These are phyloP conservation scores for Naganishia kalamii DNA, from an alignment of 768 basidiomycete genomes.

Conservation along the genomic window DNA sequence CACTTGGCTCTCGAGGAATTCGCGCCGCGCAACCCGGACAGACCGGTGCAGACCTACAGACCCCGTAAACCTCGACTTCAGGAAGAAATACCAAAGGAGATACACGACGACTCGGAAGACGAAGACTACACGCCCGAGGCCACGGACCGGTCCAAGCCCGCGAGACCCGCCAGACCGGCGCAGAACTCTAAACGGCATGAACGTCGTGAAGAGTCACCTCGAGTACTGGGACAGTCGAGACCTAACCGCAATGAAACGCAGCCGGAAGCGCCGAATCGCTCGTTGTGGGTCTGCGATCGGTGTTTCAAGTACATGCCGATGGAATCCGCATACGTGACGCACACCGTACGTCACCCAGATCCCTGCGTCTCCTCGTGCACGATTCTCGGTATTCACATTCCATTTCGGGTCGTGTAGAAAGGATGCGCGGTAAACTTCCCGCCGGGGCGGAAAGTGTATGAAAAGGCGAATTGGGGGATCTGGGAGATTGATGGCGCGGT, in stretches of 20 bases:
- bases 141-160: background rate
- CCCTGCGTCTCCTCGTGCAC: background rate
- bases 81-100: background rate
- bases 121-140: background rate
- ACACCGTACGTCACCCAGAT: conserved; percentile 52
- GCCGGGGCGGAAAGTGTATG: conserved; percentile 84
- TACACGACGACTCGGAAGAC: background rate
- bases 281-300: conserved; percentile 76
- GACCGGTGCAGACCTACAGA: too few species aligned
- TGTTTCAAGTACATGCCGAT: conserved; percentile 97
- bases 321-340: conserved; percentile 59
- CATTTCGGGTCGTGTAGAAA: conserved; percentile 50
- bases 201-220: background rate
- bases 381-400: background rate
- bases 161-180: background rate
- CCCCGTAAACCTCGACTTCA: too few species aligned
- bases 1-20: too few species aligned
- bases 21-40: too few species aligned
- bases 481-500: conserved; percentile 91
- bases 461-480: conserved; percentile 77
- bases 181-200: too few species aligned
- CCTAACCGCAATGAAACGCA: too few species aligned
- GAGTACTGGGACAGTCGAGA: too few species aligned
- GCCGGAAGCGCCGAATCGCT: background rate
- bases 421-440: conserved; percentile 65